A percentile compares a stretch with the other conserved stretches of the same genome.
phyloP scores from a whole-genome alignment of 495 filamentous ascomycete genomes.

The Hypoxylon subgilvum region DNA sequence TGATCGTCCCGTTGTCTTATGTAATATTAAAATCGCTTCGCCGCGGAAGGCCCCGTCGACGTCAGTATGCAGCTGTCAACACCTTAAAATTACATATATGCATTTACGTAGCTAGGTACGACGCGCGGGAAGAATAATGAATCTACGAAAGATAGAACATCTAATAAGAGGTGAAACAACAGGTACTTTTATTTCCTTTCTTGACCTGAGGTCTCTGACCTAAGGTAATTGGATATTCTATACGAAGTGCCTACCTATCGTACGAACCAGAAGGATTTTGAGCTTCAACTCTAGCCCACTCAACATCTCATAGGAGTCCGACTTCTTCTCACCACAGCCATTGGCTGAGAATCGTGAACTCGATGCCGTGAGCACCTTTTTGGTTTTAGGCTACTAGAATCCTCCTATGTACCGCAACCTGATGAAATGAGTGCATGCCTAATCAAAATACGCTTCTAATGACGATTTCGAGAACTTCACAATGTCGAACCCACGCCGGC shows the following conservation, averaged over 20 bases:
- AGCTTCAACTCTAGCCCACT: conserved; percentile 7
- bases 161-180: no score
- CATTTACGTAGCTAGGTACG: no score
- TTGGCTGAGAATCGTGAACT: neutral
- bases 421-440: neutral
- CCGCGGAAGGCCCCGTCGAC: no score
- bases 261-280: neutral
- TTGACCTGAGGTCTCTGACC: no score
- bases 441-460: neutral
- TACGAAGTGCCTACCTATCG: conserved; percentile 9
- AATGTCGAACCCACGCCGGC: conserved; percentile 29
- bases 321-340: neutral
- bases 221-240: neutral
- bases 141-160: no score
- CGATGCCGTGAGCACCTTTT: conserved; percentile 1
- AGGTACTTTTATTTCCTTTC: no score
- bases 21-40: no score
- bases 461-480: neutral
- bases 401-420: conserved; percentile 5
- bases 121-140: no score
- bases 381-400: neutral
- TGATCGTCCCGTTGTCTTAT: no score
- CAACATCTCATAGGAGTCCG: conserved; percentile 2
- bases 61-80: no score
- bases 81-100: no score